These are phyloP conservation scores for Zelonia costaricensis DNA, from an alignment of 208 protist genomes.

Conservation along the genomic window DNA sequence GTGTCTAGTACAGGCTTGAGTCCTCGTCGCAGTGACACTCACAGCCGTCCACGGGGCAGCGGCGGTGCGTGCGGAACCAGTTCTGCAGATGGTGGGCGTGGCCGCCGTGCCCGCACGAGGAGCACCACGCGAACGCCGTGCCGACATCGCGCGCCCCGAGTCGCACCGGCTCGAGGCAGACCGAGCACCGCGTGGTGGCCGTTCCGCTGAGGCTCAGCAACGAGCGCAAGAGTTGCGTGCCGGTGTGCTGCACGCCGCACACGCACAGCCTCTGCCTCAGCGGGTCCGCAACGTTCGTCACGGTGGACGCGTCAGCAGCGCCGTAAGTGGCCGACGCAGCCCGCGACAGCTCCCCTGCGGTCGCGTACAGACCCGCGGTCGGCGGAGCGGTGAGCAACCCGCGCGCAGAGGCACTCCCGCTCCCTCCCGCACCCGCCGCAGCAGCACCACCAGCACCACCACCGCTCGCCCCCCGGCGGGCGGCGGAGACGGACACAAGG, in stretches of 20 bases:
- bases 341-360: too few relatives aligned
- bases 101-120: conserved; percentile 78
- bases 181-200: conserved; percentile 40
- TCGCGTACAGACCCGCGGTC: not conserved
- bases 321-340: not conserved
- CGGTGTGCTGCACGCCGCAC: conserved; percentile 32
- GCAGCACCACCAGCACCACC: not conserved
- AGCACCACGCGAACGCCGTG: conserved; percentile 71
- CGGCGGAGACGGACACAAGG: not conserved
- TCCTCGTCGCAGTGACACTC: conserved; percentile 75
- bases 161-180: conserved; percentile 53
- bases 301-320: not conserved
- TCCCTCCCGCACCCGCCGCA: too few relatives aligned
- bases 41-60: conserved; percentile 75
- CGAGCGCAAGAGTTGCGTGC: conserved; percentile 28
- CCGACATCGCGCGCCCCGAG: conserved; percentile 25
- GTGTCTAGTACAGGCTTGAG: conserved; percentile 42
- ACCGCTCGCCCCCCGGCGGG: not conserved
- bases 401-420: too few relatives aligned
- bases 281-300: not conserved
- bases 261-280: conserved; percentile 18
- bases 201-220: conserved; percentile 24
- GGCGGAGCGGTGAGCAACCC: too few relatives aligned
- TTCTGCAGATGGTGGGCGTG: conserved; percentile 76
- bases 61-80: conserved; percentile 78